These are phyloP conservation scores for Haplosporangium sp. DNA, from an alignment of 371 early-diverging fungal genomes.

Conservation along the genomic window DNA sequence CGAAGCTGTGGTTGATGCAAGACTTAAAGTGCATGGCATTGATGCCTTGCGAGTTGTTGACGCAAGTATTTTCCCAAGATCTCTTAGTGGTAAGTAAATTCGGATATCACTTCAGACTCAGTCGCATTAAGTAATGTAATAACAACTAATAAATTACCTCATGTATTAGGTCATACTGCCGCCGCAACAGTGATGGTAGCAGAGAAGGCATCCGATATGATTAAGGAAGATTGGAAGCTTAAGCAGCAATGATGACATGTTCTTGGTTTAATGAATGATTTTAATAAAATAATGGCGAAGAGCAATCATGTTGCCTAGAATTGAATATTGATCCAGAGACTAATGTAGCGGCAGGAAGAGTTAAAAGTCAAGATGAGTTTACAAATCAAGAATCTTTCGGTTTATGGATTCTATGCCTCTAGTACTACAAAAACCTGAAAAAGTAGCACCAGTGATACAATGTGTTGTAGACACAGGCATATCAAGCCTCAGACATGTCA, in stretches of 20 bases:
- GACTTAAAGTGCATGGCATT: slow-evolving; percentile 54
- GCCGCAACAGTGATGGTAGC: slow-evolving; percentile 49
- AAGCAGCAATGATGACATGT: background rate
- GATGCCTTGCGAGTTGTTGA: slow-evolving; percentile 55
- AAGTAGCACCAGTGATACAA: slow-evolving; percentile 90
- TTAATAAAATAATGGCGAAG: background rate
- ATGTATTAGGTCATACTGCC: slow-evolving; percentile 26
- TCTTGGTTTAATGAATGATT: background rate
- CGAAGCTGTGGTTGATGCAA: slow-evolving; percentile 54
- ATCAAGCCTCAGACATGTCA: slow-evolving; percentile 85
- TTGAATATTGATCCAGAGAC: slow-evolving; percentile 74
- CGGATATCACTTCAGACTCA: background rate
- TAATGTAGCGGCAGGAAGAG: slow-evolving; percentile 82
- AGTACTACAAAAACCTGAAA: slow-evolving; percentile 85
- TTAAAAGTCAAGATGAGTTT: slow-evolving; percentile 83
- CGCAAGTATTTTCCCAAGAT: slow-evolving; percentile 44
- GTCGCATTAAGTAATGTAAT: background rate
- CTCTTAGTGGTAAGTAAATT: slow-evolving; percentile 22
- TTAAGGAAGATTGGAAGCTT: slow-evolving; percentile 44
- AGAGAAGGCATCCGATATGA: slow-evolving; percentile 51
- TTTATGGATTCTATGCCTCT: slow-evolving; percentile 74
- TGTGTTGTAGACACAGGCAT: slow-evolving; percentile 92
- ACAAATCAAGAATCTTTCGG: slow-evolving; percentile 83
- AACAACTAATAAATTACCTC: background rate
- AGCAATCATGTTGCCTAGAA: too few species aligned